Evolutionary conservation across 2,329 filamentous ascomycete genomes (phyloP), one percentile per base, ranked within the genome.

Genomic region (Hirsutella minnesotensis): DNA sequence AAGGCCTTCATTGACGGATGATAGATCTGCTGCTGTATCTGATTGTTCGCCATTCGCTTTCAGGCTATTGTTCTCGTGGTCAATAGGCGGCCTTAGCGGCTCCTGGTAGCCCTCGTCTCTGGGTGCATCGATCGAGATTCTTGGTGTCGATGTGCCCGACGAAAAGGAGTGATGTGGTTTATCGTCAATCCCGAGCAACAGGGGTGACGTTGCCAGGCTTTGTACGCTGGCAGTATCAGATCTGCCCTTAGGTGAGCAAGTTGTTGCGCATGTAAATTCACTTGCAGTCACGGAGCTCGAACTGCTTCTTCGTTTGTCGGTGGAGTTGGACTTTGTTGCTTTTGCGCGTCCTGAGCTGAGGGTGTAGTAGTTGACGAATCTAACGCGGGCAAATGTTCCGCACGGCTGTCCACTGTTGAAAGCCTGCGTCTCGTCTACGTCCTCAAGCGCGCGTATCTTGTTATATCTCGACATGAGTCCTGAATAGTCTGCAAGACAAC

Each of bases 361-460:
- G 1, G 88, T 94, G 57, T 90, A 95, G 58, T 94, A 95, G 56
- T 95, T 95, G 44, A 86, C 71, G 53, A 95, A 95, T 15, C 87
- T 74, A 10, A 92, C 75, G 41, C 81, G 69, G 3, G 68, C 65
- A 2, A 65, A 53, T 3, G 64, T 46, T 2, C 45, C 46, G 12
- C 41, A 31, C 3, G 50, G 44, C 16, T 50, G 46, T 2, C 49
- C 50, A 38, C 44, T 44, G 22, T 16, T 50, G 38, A 48, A 42
- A 37, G 52, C 48, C 40, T 54, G 60, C 2, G 73, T 52, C 48
- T 82, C 77, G 44, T 85, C 74, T 4, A 79, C 66, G 54, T 85
- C 80, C 56, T 94, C 87, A 9, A 94, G 65, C 2, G 72, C 75
- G 42, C 85, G 74, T 21, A 95, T 64, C 35, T 65, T 74, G 20